Conservation (phyloP, 2,329 filamentous ascomycete species). For the Rhytidhysteron rufulum region DNA sequence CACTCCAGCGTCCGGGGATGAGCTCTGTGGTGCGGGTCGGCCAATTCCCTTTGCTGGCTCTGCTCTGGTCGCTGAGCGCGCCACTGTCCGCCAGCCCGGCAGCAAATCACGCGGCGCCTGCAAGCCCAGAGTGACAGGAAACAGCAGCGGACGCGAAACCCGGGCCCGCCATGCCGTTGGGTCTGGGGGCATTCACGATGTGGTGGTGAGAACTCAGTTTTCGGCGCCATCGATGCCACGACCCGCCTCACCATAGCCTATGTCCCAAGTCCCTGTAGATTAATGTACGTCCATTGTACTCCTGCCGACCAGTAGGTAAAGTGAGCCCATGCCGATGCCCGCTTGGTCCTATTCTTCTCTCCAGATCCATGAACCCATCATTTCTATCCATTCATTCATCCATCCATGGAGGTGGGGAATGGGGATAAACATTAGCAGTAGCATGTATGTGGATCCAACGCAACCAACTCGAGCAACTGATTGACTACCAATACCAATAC, state of each 20-base stretch:
- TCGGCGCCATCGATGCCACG: neutral
- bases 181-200: neutral
- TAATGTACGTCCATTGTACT: no score
- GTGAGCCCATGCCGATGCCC: no score
- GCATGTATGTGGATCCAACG: conserved; percentile 1
- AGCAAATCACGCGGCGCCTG: conserved; percentile 27
- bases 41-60: conserved; percentile 24
- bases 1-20: neutral
- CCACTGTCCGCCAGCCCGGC: conserved; percentile 12
- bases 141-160: conserved; percentile 6
- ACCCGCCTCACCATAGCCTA: neutral
- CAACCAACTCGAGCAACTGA: neutral
- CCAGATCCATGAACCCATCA: no score
- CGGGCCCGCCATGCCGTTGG: neutral
- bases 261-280: conserved; percentile 1
- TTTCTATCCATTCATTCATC: no score
- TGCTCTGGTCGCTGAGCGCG: conserved; percentile 22
- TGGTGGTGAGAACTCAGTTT: conserved; percentile 4
- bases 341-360: no score
- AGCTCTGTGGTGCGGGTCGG: conserved; percentile 12
- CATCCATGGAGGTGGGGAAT: no score
- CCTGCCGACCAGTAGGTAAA: no score
- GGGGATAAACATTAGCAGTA: neutral
- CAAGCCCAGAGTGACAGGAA: conserved; percentile 24
- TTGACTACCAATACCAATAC: no score